A percentile compares a stretch with the other conserved stretches of the same genome.
Conservation (phyloP, 2,329 filamentous ascomycete species). For the Alternaria ethzedia region DNA sequence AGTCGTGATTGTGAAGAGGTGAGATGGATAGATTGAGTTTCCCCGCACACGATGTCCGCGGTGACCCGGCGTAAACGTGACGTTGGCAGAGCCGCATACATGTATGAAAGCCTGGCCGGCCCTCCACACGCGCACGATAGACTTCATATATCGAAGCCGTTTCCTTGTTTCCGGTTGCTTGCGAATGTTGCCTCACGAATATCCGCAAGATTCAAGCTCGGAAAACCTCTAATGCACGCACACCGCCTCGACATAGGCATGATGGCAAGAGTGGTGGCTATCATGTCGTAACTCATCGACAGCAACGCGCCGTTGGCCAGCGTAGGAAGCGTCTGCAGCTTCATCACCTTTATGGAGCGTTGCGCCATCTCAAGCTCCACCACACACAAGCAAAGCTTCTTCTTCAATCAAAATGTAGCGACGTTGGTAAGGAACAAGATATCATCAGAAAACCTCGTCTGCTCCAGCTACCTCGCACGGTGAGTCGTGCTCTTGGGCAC, state of each 20-base stretch:
- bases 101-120: neutral
- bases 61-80: slow-evolving; percentile 8
- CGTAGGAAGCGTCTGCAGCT: neutral
- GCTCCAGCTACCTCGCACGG: slow-evolving; percentile 70
- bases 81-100: neutral
- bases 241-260: neutral
- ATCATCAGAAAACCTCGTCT: slow-evolving; percentile 64
- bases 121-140: neutral
- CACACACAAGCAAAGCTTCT: neutral
- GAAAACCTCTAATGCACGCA: neutral
- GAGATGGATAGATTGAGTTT: neutral
- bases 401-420: slow-evolving; percentile 57
- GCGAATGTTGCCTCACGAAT: neutral
- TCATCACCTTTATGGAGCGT: neutral
- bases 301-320: neutral
- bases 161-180: neutral
- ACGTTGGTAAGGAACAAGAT: slow-evolving; percentile 71
- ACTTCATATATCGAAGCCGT: neutral
- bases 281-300: neutral
- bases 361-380: neutral
- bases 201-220: neutral
- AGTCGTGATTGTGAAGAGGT: neutral
- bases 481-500: slow-evolving; percentile 64
- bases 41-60: slow-evolving; percentile 12
- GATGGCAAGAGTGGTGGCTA: neutral